Evolutionary conservation across 306 rosid species (phyloP), one percentile per base, ranked within the genome.

Genomic region (Phaseolus lunatus): DNA sequence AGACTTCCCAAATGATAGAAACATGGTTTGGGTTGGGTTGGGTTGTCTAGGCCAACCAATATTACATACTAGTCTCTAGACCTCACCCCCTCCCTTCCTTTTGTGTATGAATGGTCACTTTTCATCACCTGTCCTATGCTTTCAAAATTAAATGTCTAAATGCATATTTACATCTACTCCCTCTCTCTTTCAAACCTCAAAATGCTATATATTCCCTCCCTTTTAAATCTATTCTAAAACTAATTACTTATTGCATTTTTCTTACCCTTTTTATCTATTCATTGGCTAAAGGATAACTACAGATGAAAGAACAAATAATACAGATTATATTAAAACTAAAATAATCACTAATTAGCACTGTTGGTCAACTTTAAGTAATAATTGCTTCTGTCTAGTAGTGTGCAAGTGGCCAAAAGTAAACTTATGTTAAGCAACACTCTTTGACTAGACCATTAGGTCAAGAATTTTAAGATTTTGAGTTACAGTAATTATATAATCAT

Each of bases 51-150:
- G 58, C 39, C 67, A 68, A 61, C 62, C 54, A 69, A 27, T 43
- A 57, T 75, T 67, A 52, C 41, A 29, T 19, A 7, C 50, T 44
- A 73, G 76, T 67, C 67, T 41, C 27, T 81, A 82, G 77, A 26
- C 62, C 67, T 84, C 61, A 57, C 76, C 75, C 85, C 78, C 76
- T 39, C 50, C 63, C 57, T 58, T 39, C 16, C 58, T 62, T 81
- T 69, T 67, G 70, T 58, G 52, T 49, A 41, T 72, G 85, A 71
- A 67, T 48, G 37, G 87, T 84, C 87, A 80, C 73, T 70, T 48
- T 27, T 81, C 71, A 81, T n/a, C 50, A 20, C 76, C 77, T 75
- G 67, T 48, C 77, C 64, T 41, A 15, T 24, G 58, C 72, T 67
- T 61, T 74, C 23, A 8, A 57, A 75, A 53, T 16, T 39, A 14